Percentiles rank a stretch among this genome's conserved stretches.
Evolutionary conservation across 208 protist species (phyloP).

Genomic region (Acanthamoeba triangularis): DNA sequence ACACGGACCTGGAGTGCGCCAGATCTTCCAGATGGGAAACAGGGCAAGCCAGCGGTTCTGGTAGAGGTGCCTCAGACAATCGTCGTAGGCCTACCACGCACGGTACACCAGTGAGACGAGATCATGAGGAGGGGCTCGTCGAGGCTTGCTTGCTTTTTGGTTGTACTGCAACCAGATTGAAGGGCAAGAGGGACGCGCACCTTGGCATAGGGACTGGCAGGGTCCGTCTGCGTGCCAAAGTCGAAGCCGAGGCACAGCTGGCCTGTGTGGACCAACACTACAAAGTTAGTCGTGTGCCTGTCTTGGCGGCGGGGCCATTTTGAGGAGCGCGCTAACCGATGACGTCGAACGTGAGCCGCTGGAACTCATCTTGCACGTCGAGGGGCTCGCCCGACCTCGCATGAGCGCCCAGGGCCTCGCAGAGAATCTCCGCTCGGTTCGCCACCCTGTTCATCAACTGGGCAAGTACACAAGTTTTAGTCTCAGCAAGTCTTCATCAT

Average conservation of each 20-base stretch:
- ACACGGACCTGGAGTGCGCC: not conserved
- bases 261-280: not conserved
- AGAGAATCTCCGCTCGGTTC: not conserved
- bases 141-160: too few relatives aligned
- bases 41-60: not conserved
- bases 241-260: slow-evolving; percentile 39
- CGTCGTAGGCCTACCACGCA: not conserved
- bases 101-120: not conserved
- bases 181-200: not conserved
- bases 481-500: too few relatives aligned
- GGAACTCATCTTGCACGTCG: slow-evolving; percentile 37
- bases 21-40: slow-evolving; percentile 31
- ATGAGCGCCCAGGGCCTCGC: not conserved
- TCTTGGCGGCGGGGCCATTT: too few relatives aligned
- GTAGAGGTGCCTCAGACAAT: slow-evolving; percentile 3
- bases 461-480: too few relatives aligned
- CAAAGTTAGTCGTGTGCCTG: not conserved
- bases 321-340: not conserved
- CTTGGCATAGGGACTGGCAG: slow-evolving; percentile 21
- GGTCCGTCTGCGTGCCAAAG: slow-evolving; percentile 46
- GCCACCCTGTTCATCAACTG: not conserved
- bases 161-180: not conserved
- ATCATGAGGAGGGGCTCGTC: too few relatives aligned
- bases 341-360: slow-evolving; percentile 40
- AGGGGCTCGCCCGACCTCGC: not conserved